Evolutionary conservation across 345 rosid genomes (phyloP).

Genomic region (Garcia nutans): DNA sequence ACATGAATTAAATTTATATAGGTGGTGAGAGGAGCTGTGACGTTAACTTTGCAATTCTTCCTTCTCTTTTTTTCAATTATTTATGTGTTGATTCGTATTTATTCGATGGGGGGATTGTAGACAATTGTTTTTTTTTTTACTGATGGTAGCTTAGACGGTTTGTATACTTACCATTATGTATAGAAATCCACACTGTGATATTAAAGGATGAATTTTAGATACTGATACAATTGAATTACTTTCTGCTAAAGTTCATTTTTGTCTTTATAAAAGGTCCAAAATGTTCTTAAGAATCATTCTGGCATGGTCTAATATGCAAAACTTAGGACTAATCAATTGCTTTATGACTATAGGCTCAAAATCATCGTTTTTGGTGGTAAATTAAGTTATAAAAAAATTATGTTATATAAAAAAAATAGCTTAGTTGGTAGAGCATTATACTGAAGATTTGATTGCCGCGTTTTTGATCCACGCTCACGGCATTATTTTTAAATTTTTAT

Average conservation of each 20-base stretch:
- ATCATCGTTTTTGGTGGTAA: too few relatives aligned
- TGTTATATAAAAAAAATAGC: too few relatives aligned
- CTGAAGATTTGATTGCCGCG: slow-evolving; percentile 98
- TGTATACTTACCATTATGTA: not conserved
- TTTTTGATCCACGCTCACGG: slow-evolving; percentile 97
- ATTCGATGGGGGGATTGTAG: not conserved
- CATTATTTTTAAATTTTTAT: slow-evolving; percentile 11
- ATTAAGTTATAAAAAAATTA: too few relatives aligned
- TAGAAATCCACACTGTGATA: not conserved
- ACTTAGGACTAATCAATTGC: too few relatives aligned
- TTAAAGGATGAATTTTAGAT: not conserved
- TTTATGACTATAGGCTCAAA: too few relatives aligned
- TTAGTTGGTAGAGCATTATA: slow-evolving; percentile 96
- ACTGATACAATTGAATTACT: not conserved
- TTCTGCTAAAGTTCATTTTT: not conserved
- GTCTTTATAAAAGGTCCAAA: not conserved
- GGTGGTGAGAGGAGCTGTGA: not conserved
- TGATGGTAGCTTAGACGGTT: not conserved
- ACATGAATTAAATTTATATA: not conserved
- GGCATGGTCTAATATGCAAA: too few relatives aligned
- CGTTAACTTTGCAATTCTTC: not conserved
- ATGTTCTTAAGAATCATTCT: too few relatives aligned
- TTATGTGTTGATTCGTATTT: not conserved
- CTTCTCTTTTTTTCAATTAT: not conserved
- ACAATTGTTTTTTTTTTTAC: not conserved